Conservation (phyloP, 2,329 filamentous ascomycete genomes). For the Neofusicoccum cordaticola region DNA sequence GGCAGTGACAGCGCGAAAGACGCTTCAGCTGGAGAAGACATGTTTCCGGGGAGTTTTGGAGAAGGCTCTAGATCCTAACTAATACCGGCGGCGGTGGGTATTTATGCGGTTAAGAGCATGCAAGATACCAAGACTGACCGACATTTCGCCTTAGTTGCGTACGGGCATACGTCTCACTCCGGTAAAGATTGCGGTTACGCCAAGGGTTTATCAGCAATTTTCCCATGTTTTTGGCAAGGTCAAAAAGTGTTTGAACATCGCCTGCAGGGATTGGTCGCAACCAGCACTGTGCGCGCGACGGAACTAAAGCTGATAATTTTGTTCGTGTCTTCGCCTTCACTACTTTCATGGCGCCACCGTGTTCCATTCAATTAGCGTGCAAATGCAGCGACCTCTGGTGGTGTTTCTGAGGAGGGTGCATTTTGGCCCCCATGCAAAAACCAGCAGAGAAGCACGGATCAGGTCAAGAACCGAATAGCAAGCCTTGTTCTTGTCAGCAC, state of each 20-base stretch:
- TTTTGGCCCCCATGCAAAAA: background rate
- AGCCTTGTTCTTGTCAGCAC: background rate
- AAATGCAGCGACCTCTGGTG: background rate
- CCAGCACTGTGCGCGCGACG: background rate
- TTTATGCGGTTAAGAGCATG: background rate
- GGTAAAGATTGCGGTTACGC: background rate
- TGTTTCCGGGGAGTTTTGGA: background rate
- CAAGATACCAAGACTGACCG: background rate
- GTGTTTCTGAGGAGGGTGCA: background rate
- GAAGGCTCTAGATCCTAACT: background rate
- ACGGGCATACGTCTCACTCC: background rate
- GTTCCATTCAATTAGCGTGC: background rate
- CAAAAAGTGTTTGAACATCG: background rate
- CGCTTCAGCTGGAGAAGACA: background rate
- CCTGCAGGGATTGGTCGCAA: background rate
- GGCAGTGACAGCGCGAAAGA: background rate
- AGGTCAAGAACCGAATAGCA: background rate
- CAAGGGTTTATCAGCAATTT: too few relatives aligned
- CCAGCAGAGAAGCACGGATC: background rate
- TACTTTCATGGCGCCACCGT: background rate
- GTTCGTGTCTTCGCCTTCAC: background rate
- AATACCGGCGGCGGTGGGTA: background rate
- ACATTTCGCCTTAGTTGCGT: background rate
- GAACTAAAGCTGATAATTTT: background rate
- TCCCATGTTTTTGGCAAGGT: background rate